A percentile compares a stretch with the other conserved stretches of the same genome.
Evolutionary conservation across 2,329 filamentous ascomycete species (phyloP).

Genomic region (Sarocladiaceae sp.): DNA sequence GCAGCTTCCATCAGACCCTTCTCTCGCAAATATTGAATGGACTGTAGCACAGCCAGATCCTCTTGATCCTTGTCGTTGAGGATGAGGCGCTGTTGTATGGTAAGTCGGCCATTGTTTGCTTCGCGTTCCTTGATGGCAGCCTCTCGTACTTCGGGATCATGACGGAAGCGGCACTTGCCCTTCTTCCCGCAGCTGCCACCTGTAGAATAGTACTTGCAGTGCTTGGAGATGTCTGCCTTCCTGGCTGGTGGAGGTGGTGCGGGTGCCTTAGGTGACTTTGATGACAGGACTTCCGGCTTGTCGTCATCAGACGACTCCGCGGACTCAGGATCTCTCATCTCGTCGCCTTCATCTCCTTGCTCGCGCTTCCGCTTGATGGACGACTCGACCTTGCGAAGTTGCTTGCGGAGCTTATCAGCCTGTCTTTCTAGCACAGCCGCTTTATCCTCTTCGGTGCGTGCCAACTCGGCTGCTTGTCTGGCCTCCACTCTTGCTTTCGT

Average conservation of each 20-base stretch:
- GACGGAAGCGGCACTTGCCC: constrained; percentile 71
- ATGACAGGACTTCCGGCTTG: constrained; percentile 52
- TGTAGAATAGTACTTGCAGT: constrained; percentile 69
- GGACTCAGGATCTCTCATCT: constrained; percentile 51
- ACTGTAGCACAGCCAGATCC: constrained; percentile 61
- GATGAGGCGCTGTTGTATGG: constrained; percentile 60
- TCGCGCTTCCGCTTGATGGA: constrained; percentile 66
- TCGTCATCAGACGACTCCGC: constrained; percentile 50
- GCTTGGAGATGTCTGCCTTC: constrained; percentile 58
- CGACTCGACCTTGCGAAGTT: constrained; percentile 67
- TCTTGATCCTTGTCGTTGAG: constrained; percentile 67
- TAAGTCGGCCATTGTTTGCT: constrained; percentile 61
- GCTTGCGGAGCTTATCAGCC: constrained; percentile 58
- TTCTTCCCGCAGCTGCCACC: constrained; percentile 67
- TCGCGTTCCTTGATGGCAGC: constrained; percentile 61
- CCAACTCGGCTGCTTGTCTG: constrained; percentile 49
- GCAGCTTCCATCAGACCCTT: constrained; percentile 43
- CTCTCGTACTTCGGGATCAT: constrained; percentile 59
- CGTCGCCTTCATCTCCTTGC: constrained; percentile 62
- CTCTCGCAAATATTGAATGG: constrained; percentile 60
- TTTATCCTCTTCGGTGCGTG: constrained; percentile 52
- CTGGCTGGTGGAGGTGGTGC: constrained; percentile 43
- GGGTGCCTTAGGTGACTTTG: constrained; percentile 21
- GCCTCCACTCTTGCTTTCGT: constrained; percentile 67
- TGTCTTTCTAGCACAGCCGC: constrained; percentile 55